Evolutionary conservation across 495 filamentous ascomycete species (phyloP).

Genomic region (Penicillium coprophilum): DNA sequence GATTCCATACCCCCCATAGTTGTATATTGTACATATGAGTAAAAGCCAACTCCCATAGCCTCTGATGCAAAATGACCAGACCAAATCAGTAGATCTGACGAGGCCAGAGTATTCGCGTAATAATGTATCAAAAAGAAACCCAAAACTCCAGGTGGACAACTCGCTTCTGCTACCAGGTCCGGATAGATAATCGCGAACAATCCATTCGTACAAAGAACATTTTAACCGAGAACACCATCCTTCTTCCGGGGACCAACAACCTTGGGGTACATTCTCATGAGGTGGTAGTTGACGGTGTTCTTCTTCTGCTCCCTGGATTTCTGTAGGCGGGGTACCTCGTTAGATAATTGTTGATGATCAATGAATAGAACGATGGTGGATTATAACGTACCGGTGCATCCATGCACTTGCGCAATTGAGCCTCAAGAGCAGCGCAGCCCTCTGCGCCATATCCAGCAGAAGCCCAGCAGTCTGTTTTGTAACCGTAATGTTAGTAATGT

Average conservation of each 20-base stretch:
- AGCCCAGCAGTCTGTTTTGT: constrained; percentile 93
- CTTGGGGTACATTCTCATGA: constrained; percentile 80
- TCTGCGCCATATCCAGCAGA: constrained; percentile 71
- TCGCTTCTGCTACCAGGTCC: constrained; percentile 11
- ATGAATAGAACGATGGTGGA: background rate
- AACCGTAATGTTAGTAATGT: constrained; percentile 9
- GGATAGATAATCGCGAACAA: background rate
- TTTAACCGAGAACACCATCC: constrained; percentile 48
- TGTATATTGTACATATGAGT: constrained; percentile 33
- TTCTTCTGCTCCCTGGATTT: constrained; percentile 63
- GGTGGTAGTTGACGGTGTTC: constrained; percentile 94
- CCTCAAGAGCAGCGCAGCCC: constrained; percentile 78
- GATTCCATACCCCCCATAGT: constrained; percentile 19
- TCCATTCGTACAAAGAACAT: constrained; percentile 10
- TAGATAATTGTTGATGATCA: constrained; percentile 9
- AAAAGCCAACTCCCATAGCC: constrained; percentile 20
- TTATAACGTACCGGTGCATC: constrained; percentile 64
- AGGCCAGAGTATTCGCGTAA: constrained; percentile 3
- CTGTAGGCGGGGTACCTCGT: constrained; percentile 36
- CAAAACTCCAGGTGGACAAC: constrained; percentile 27
- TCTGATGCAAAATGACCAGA: constrained; percentile 9
- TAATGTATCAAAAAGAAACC: constrained; percentile 15
- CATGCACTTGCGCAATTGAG: constrained; percentile 88
- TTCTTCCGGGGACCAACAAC: constrained; percentile 73
- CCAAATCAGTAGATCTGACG: background rate